Evolutionary conservation across 2,329 filamentous ascomycete genomes (phyloP).

Genomic region (Gliomastix tumulicola): DNA sequence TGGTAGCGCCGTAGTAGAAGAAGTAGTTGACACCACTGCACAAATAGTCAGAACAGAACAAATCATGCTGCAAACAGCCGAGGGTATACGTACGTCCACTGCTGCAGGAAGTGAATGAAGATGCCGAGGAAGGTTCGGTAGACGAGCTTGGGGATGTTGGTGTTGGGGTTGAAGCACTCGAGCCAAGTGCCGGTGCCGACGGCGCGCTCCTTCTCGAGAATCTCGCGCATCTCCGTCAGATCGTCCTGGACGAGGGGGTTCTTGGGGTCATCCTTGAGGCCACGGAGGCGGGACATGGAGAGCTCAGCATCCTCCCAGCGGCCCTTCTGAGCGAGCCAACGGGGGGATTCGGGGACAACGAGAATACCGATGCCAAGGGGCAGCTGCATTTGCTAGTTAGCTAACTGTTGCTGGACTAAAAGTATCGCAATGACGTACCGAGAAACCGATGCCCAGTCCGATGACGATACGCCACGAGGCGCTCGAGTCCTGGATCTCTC

Average conservation of each 20-base stretch:
- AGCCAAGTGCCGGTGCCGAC: slow-evolving; percentile 43
- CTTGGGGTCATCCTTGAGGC: slow-evolving; percentile 37
- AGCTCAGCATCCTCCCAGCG: slow-evolving; percentile 39
- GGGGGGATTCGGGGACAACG: slow-evolving; percentile 47
- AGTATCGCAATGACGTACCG: too few relatives aligned
- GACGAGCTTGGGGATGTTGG: slow-evolving; percentile 45
- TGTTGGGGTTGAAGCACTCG: slow-evolving; percentile 54
- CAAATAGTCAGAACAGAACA: slow-evolving; percentile 21
- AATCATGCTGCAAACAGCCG: slow-evolving; percentile 18
- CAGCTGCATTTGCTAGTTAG: too few relatives aligned
- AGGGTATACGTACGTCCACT: slow-evolving; percentile 58
- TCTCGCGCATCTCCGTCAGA: slow-evolving; percentile 41
- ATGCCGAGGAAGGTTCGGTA: slow-evolving; percentile 62
- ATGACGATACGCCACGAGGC: slow-evolving; percentile 58
- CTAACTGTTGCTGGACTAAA: too few relatives aligned
- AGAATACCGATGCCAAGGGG: slow-evolving; percentile 47
- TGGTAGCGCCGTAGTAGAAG: slow-evolving; percentile 59
- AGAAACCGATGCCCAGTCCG: slow-evolving; percentile 45
- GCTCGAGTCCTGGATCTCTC: slow-evolving; percentile 28
- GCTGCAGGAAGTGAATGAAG: slow-evolving; percentile 58
- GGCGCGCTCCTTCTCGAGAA: slow-evolving; percentile 34
- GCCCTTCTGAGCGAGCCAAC: slow-evolving; percentile 43
- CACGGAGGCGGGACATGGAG: slow-evolving; percentile 46
- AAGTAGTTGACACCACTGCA: slow-evolving; percentile 43
- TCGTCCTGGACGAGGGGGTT: slow-evolving; percentile 42